phyloP scores from a whole-genome alignment of 176 grass and related monocot genomes.

The Tillandsia leiboldiana region DNA sequence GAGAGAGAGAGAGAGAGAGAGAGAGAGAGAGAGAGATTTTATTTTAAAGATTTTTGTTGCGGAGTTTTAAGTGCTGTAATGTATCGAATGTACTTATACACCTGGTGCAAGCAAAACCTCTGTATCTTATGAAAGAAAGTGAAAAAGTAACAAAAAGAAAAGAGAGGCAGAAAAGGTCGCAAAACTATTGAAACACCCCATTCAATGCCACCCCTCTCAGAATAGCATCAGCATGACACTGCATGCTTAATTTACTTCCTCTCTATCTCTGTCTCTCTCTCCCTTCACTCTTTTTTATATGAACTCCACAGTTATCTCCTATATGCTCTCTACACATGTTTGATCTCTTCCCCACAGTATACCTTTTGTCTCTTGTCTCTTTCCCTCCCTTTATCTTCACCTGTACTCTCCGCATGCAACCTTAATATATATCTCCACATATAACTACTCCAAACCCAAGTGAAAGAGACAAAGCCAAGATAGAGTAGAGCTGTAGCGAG shows the following conservation, averaged over 20 bases:
- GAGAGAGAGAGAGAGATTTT: no score
- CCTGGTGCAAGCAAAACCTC: no score
- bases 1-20: no score
- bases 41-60: no score
- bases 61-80: no score
- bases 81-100: no score
- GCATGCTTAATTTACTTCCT: slow-evolving; percentile 1
- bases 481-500: background rate
- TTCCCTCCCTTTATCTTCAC: background rate
- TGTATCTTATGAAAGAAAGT: background rate
- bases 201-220: slow-evolving; percentile 26
- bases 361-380: slow-evolving; percentile 50
- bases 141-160: slow-evolving; percentile 12
- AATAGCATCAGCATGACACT: slow-evolving; percentile 41
- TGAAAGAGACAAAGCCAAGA: slow-evolving; percentile 3
- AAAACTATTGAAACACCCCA: slow-evolving; percentile 29
- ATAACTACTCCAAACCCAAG: background rate
- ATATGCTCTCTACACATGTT: slow-evolving; percentile 10
- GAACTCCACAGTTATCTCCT: slow-evolving; percentile 20
- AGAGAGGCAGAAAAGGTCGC: slow-evolving; percentile 3
- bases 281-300: background rate
- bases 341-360: slow-evolving; percentile 6
- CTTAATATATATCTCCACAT: slow-evolving; percentile 2
- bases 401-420: background rate
- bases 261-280: background rate